Conservation (phyloP, 352 stramenopile species). For the Saprolegnia parasitica region DNA sequence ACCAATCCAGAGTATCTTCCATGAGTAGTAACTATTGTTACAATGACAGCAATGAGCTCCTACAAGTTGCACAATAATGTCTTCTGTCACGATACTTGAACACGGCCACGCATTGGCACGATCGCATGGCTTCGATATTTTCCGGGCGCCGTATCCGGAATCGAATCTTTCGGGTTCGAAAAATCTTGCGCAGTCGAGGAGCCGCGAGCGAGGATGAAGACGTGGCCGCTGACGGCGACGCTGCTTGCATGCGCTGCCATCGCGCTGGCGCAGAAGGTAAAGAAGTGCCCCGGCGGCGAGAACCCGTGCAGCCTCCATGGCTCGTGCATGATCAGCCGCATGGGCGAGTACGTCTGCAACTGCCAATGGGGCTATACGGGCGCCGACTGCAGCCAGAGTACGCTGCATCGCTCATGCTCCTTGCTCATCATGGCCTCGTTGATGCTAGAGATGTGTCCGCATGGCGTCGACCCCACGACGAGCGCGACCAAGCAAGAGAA, state of each 20-base stretch:
- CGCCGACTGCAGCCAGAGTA: slow-evolving; percentile 59
- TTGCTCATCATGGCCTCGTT: background rate
- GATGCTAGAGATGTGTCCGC: slow-evolving; percentile 70
- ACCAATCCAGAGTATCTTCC: too few relatives aligned
- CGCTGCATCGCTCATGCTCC: slow-evolving; percentile 29
- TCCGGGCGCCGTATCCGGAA: too few relatives aligned
- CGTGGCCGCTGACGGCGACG: background rate
- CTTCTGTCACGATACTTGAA: too few relatives aligned
- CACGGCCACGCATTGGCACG: too few relatives aligned
- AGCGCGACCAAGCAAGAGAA: slow-evolving; percentile 40
- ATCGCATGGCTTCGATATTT: too few relatives aligned
- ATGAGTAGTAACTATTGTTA: too few relatives aligned
- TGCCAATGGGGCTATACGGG: slow-evolving; percentile 66
- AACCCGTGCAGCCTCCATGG: slow-evolving; percentile 73
- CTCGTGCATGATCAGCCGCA: slow-evolving; percentile 55
- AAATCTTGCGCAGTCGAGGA: too few relatives aligned
- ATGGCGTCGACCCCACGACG: slow-evolving; percentile 53
- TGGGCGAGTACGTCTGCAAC: slow-evolving; percentile 66
- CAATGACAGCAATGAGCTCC: too few relatives aligned
- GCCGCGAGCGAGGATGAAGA: too few relatives aligned
- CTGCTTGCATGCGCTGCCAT: background rate
- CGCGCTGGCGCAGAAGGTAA: background rate
- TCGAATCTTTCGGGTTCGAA: too few relatives aligned
- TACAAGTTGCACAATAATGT: too few relatives aligned
- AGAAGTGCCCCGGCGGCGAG: slow-evolving; percentile 50